Base-by-base conservation (phyloP, 208 protist species). In the Acanthamoeba triangularis region DNA sequence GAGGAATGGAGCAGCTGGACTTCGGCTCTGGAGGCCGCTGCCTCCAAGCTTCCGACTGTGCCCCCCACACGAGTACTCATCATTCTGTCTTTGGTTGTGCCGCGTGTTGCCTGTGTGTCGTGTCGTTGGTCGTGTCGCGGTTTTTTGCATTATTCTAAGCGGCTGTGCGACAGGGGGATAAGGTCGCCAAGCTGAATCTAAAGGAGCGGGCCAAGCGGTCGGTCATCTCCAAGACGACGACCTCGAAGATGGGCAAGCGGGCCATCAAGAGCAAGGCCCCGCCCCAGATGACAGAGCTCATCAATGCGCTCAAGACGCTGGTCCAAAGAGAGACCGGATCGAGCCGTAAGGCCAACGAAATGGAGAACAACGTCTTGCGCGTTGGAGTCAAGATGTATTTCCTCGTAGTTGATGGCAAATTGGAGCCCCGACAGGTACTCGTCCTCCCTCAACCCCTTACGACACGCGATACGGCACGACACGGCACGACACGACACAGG, bases 241-340 rank as follows among this genome's bases (percentile, higher is more conserved):
- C 85, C 1, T 91, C 85, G 54, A 72, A 44, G 30, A 72, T 91
- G 85, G 85, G 85, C 85, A 67, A 47, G 85, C 85, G 85, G 30
- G 85, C 85, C 25, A 72, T 91, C n/a, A 91, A 91, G 85, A 72
- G 37, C 30, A 35, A 52, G 85, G 61, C 61, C 56, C 85, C 85
- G 13, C 49, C 16, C 56, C 47, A 91, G 33, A 49, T 72, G 25
- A 91, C 33, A 11, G 35, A 91, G 18, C 59, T 91, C 16, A 18
- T 91, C 33, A 72, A 20, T 16, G 85, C 85, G 47, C 52, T 91
- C 23, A 91, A 91, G 85, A 41, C 8, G 56, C 52, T 91, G 28
- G 61, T 91, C 35, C 35, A 91, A 10, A 91, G 69, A 54, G 85
- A 91, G 56, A 91, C 56, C 35, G 47, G 54, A 23, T 91, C 85